These are phyloP conservation scores for Fusarium ramigenum DNA, from an alignment of 2,329 filamentous ascomycete species.

Conservation along the genomic window DNA sequence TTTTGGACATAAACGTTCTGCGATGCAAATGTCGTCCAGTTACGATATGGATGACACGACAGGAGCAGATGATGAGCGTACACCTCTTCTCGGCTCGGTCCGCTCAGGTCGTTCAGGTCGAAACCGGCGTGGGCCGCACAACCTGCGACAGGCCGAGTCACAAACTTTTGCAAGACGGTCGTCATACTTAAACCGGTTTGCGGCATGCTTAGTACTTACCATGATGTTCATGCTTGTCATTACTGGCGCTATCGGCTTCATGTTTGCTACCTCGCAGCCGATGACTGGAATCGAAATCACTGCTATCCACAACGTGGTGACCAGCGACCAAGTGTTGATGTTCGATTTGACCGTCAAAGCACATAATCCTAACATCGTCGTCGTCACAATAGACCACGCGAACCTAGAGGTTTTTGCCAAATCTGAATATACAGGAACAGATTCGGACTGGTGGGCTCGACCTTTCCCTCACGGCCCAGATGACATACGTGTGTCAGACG, in stretches of 20 bases:
- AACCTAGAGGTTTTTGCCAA: constrained; percentile 96
- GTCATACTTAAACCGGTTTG: constrained; percentile 76
- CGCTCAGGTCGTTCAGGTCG: constrained; percentile 68
- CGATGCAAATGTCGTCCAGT: constrained; percentile 67
- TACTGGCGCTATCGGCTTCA: constrained; percentile 86
- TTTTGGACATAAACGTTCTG: constrained; percentile 58
- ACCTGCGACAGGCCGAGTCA: constrained; percentile 76
- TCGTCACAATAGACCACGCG: constrained; percentile 84
- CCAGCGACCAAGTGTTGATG: constrained; percentile 94
- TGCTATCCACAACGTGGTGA: constrained; percentile 87
- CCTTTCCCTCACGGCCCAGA: constrained; percentile 41
- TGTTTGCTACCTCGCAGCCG: constrained; percentile 91
- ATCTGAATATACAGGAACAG: constrained; percentile 84
- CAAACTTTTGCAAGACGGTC: constrained; percentile 72
- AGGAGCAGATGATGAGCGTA: constrained; percentile 86
- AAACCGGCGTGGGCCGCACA: constrained; percentile 63
- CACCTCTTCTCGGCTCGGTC: constrained; percentile 75
- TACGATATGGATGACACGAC: constrained; percentile 85
- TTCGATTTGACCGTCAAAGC: constrained; percentile 89
- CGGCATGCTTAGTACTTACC: constrained; percentile 86
- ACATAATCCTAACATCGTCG: constrained; percentile 91
- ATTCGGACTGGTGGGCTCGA: constrained; percentile 67
- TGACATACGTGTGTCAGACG: constrained; percentile 44
- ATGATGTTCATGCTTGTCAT: constrained; percentile 83
- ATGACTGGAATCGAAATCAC: constrained; percentile 81